Evolutionary conservation across 306 rosid genomes (phyloP).

Genomic region (Acacia acuminata): DNA sequence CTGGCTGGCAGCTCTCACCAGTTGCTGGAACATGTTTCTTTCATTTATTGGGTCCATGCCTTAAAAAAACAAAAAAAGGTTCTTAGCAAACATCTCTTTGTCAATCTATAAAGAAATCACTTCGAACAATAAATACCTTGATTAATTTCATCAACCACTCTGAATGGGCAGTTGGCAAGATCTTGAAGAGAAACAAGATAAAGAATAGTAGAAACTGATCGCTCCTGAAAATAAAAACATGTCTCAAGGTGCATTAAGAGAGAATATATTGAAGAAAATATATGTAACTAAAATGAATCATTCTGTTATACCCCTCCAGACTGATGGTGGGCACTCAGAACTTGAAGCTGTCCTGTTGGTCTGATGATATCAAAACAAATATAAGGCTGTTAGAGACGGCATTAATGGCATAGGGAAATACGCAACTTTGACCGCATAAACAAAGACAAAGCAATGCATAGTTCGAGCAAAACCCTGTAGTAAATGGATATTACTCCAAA

Average conservation of each 20-base stretch:
- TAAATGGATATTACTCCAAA: neutral
- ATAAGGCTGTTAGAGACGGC: constrained; percentile 15
- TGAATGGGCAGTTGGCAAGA: constrained; percentile 93
- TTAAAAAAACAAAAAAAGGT: constrained; percentile 24
- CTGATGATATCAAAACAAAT: constrained; percentile 46
- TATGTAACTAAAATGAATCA: constrained; percentile 26
- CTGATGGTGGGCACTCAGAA: constrained; percentile 93
- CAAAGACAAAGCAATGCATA: neutral
- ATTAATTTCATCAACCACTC: constrained; percentile 98
- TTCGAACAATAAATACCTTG: constrained; percentile 63
- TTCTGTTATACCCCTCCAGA: constrained; percentile 85
- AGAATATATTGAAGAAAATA: neutral
- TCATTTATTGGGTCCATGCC: constrained; percentile 99
- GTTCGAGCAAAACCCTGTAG: neutral
- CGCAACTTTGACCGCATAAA: constrained; percentile 19
- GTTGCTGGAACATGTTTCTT: constrained; percentile 97
- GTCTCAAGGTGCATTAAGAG: constrained; percentile 21
- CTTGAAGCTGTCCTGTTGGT: constrained; percentile 77
- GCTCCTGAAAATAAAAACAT: constrained; percentile 56
- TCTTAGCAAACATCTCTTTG: constrained; percentile 15
- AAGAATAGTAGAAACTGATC: constrained; percentile 93
- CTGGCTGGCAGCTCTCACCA: constrained; percentile 97
- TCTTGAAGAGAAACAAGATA: constrained; percentile 98
- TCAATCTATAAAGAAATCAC: constrained; percentile 28
- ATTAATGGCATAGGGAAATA: neutral